phyloP scores from a whole-genome alignment of 2,329 filamentous ascomycete genomes.

The Aplosporella prunicola region DNA sequence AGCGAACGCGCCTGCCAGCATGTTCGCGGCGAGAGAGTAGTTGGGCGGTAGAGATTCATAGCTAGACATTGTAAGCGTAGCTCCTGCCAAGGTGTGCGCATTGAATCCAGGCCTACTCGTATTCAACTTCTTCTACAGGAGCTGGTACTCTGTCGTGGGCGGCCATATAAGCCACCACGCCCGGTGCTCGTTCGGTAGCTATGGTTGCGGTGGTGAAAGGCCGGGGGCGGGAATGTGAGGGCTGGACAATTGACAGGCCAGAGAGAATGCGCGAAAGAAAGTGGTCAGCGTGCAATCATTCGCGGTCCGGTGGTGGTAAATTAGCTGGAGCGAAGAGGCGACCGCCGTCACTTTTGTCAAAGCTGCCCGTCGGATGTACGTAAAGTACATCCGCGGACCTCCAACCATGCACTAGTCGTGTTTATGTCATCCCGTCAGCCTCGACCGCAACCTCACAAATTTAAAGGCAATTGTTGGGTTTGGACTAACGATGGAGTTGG shows the following conservation, averaged over 20 bases:
- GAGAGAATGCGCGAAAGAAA: too few species aligned
- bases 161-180: constrained; percentile 31
- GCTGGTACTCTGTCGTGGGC: constrained; percentile 26
- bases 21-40: constrained; percentile 89
- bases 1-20: constrained; percentile 91
- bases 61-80: constrained; percentile 34
- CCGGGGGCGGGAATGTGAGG: too few species aligned
- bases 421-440: constrained; percentile 1
- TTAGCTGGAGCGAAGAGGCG: too few species aligned
- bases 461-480: too few species aligned
- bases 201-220: constrained; percentile 11
- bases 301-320: too few species aligned
- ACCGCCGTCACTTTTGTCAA: too few species aligned
- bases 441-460: background rate
- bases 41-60: constrained; percentile 93
- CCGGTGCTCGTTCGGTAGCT: constrained; percentile 27
- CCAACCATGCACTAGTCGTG: background rate
- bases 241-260: too few species aligned
- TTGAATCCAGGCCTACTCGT: constrained; percentile 26
- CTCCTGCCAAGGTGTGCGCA: background rate
- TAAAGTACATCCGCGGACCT: too few species aligned
- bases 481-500: too few species aligned
- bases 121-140: constrained; percentile 30
- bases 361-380: too few species aligned
- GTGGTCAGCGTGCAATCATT: too few species aligned